Percentiles rank a stretch among this genome's conserved stretches.
Evolutionary conservation across 2,329 filamentous ascomycete genomes (phyloP).

Genomic region (Ascochyta rabiei): DNA sequence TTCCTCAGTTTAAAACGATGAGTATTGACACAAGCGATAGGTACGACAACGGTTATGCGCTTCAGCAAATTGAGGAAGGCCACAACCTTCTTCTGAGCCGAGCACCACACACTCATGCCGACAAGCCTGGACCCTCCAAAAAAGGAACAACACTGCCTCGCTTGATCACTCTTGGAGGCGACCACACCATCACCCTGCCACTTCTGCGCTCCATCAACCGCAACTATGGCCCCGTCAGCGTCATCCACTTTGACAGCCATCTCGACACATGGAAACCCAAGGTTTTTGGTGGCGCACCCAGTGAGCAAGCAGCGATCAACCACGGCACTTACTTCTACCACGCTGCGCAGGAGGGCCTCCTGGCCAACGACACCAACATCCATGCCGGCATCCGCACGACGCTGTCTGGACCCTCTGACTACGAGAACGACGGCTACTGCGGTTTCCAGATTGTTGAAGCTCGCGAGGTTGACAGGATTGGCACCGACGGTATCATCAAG

Average conservation of each 20-base stretch:
- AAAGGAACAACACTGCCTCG: constrained; percentile 78
- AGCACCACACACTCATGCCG: constrained; percentile 70
- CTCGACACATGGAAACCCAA: constrained; percentile 76
- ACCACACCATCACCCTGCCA: constrained; percentile 67
- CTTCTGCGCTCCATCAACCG: constrained; percentile 64
- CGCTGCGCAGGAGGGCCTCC: constrained; percentile 75
- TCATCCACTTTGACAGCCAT: constrained; percentile 69
- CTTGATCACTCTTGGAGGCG: constrained; percentile 73
- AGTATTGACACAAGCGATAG: constrained; percentile 47
- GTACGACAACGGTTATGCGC: constrained; percentile 81
- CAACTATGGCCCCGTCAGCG: constrained; percentile 71
- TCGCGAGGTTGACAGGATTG: constrained; percentile 71
- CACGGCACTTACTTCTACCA: constrained; percentile 92
- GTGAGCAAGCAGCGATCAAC: constrained; percentile 77
- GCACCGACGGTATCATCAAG: constrained; percentile 76
- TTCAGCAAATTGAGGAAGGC: constrained; percentile 84
- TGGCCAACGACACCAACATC: constrained; percentile 83
- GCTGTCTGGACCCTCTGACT: constrained; percentile 77
- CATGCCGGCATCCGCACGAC: constrained; percentile 88
- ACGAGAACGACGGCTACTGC: constrained; percentile 84
- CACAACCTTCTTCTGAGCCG: constrained; percentile 78
- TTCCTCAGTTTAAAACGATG: background rate
- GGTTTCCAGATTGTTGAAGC: constrained; percentile 84
- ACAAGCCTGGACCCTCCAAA: constrained; percentile 70
- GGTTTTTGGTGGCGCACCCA: constrained; percentile 83